Evolutionary conservation across 1,284 basidiomycete species (phyloP).

Genomic region (Irpex lacteus): DNA sequence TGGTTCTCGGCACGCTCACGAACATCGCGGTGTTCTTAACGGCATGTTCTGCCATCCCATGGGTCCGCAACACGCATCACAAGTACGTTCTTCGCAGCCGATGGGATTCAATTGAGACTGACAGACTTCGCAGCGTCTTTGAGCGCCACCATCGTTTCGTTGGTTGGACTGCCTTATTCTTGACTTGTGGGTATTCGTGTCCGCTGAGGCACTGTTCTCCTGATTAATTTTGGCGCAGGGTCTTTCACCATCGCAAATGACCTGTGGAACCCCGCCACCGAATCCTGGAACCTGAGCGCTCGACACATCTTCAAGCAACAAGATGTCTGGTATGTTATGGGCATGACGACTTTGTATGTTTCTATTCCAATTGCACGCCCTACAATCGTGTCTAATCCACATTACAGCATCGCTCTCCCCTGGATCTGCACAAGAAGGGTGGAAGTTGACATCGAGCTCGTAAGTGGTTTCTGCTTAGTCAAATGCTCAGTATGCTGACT

Average conservation of each 20-base stretch:
- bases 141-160: constrained; percentile 75
- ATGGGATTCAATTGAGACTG: background rate
- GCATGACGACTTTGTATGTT: constrained; percentile 71
- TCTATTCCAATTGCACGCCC: background rate
- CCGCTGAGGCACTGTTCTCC: background rate
- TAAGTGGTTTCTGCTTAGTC: constrained; percentile 33
- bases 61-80: constrained; percentile 74
- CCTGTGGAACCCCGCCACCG: constrained; percentile 50
- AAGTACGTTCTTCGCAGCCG: constrained; percentile 49
- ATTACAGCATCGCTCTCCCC: constrained; percentile 58
- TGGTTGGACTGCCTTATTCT: constrained; percentile 64
- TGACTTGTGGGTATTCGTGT: constrained; percentile 45
- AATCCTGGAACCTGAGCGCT: constrained; percentile 54
- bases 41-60: constrained; percentile 63
- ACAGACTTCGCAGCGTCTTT: constrained; percentile 46
- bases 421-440: constrained; percentile 77
- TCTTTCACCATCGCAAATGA: constrained; percentile 65
- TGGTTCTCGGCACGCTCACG: constrained; percentile 58
- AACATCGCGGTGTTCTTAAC: constrained; percentile 52
- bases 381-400: background rate
- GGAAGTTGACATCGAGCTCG: constrained; percentile 71
- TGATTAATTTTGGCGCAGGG: constrained; percentile 36
- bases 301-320: constrained; percentile 59
- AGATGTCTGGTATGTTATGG: constrained; percentile 72
- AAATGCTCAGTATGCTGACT: background rate